These are phyloP conservation scores for Wickerhamomyces silvicola DNA, from an alignment of 805 yeast genomes.

Conservation along the genomic window DNA sequence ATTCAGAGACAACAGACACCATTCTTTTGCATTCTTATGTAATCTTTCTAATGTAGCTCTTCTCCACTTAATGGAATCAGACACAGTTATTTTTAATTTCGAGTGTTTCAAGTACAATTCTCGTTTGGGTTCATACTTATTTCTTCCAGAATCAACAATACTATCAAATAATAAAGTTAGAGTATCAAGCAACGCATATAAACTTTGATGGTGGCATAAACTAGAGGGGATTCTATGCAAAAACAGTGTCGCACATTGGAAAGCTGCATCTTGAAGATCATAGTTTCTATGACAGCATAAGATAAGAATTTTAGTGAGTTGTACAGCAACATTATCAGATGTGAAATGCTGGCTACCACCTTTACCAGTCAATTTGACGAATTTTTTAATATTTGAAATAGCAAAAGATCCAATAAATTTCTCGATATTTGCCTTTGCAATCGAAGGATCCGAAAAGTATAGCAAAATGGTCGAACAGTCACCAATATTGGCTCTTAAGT, in stretches of 20 bases:
- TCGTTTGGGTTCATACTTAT: constrained; percentile 80
- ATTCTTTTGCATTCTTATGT: constrained; percentile 49
- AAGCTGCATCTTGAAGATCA: constrained; percentile 72
- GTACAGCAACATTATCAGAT: constrained; percentile 54
- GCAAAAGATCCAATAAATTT: constrained; percentile 64
- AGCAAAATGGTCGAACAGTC: constrained; percentile 69
- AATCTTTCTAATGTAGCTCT: constrained; percentile 55
- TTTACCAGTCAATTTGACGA: constrained; percentile 35
- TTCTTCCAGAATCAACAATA: constrained; percentile 74
- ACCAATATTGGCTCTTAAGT: constrained; percentile 71
- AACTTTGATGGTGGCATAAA: constrained; percentile 64
- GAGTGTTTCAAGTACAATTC: constrained; percentile 44
- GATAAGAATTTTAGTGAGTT: constrained; percentile 60
- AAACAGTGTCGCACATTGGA: constrained; percentile 66
- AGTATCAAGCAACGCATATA: constrained; percentile 77
- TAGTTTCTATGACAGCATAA: constrained; percentile 73
- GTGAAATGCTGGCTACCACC: constrained; percentile 53
- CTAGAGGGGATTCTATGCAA: constrained; percentile 67
- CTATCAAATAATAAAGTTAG: constrained; percentile 72
- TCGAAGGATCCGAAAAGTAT: constrained; percentile 84
- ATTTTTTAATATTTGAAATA: constrained; percentile 50
- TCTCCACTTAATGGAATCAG: constrained; percentile 77
- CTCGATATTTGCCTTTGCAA: constrained; percentile 61
- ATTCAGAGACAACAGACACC: constrained; percentile 57
- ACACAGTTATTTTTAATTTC: constrained; percentile 39